Conservation (phyloP, 495 filamentous ascomycete species). For the Tuber borchii region DNA sequence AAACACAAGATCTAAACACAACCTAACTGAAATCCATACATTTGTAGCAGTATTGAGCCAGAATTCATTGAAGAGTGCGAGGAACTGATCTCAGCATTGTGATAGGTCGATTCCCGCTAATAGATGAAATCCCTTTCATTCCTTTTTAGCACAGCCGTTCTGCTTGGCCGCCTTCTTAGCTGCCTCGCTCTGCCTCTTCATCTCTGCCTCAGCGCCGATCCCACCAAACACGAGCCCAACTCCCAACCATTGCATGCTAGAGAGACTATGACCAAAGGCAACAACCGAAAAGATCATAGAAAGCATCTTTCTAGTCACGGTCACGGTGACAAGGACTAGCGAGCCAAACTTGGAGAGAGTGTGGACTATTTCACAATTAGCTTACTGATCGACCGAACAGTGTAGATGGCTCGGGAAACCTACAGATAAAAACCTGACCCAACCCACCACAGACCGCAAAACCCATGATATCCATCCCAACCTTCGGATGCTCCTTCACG, state of each 20-base stretch:
- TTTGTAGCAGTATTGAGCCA: not conserved
- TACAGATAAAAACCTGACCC: constrained; percentile 93
- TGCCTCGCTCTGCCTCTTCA: constrained; percentile 74
- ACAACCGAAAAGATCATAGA: constrained; percentile 95
- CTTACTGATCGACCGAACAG: not conserved
- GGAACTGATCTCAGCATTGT: not conserved
- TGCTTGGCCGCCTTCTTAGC: constrained; percentile 66
- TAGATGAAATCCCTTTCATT: constrained; percentile 6
- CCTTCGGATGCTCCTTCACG: constrained; percentile 65
- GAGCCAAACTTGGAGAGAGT: constrained; percentile 87
- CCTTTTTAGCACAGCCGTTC: constrained; percentile 38
- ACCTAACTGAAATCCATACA: not conserved
- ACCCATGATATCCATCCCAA: constrained; percentile 75
- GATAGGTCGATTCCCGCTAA: not conserved
- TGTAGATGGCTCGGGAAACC: constrained; percentile 35
- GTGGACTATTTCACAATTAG: constrained; percentile 56
- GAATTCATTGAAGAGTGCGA: not conserved
- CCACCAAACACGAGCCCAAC: constrained; percentile 91
- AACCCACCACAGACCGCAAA: constrained; percentile 91
- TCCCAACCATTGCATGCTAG: constrained; percentile 81
- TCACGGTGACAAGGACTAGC: constrained; percentile 88
- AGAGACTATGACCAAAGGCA: constrained; percentile 84
- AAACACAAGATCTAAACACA: not conserved
- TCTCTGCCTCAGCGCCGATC: constrained; percentile 80
- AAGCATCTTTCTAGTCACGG: constrained; percentile 96